A percentile compares a stretch with the other conserved stretches of the same genome.
phyloP scores from a whole-genome alignment of 495 filamentous ascomycete genomes.

The Lasiosphaeria hispida region DNA sequence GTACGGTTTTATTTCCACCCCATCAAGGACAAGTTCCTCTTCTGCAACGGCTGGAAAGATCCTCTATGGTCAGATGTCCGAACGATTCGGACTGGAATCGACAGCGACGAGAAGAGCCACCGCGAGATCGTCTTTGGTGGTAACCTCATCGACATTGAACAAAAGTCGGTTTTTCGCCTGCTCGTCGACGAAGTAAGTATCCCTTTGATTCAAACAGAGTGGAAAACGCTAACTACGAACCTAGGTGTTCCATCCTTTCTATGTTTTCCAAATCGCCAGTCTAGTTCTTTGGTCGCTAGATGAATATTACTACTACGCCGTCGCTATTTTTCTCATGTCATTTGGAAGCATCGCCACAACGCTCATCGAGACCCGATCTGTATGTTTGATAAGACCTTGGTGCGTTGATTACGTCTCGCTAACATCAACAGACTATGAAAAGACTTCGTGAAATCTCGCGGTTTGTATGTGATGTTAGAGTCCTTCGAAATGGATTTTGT shows the following conservation, averaged over 20 bases:
- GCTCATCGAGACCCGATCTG: slow-evolving; percentile 82
- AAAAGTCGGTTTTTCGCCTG: slow-evolving; percentile 78
- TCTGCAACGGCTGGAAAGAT: slow-evolving; percentile 90
- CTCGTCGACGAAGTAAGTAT: slow-evolving; percentile 77
- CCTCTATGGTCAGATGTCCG: slow-evolving; percentile 79
- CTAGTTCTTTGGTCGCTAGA: slow-evolving; percentile 92
- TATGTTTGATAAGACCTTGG: slow-evolving; percentile 35
- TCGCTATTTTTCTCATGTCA: slow-evolving; percentile 94
- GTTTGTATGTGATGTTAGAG: slow-evolving; percentile 93
- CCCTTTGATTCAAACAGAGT: not conserved
- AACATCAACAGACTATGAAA: slow-evolving; percentile 69
- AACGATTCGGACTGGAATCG: slow-evolving; percentile 75
- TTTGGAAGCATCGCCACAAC: slow-evolving; percentile 86
- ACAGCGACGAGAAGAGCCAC: slow-evolving; percentile 81
- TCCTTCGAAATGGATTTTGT: slow-evolving; percentile 94
- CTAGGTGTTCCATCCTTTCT: slow-evolving; percentile 94
- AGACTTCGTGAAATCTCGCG: slow-evolving; percentile 86
- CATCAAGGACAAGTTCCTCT: slow-evolving; percentile 77
- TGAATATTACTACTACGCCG: slow-evolving; percentile 95
- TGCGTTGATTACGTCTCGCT: slow-evolving; percentile 1
- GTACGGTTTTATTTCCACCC: slow-evolving; percentile 91
- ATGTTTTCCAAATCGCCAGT: slow-evolving; percentile 96
- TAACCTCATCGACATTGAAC: slow-evolving; percentile 87
- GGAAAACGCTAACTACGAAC: slow-evolving; percentile 2
- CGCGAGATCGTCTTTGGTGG: slow-evolving; percentile 82